Evolutionary conservation across 495 filamentous ascomycete species (phyloP).

Genomic region (Aspergillus panamensis): DNA sequence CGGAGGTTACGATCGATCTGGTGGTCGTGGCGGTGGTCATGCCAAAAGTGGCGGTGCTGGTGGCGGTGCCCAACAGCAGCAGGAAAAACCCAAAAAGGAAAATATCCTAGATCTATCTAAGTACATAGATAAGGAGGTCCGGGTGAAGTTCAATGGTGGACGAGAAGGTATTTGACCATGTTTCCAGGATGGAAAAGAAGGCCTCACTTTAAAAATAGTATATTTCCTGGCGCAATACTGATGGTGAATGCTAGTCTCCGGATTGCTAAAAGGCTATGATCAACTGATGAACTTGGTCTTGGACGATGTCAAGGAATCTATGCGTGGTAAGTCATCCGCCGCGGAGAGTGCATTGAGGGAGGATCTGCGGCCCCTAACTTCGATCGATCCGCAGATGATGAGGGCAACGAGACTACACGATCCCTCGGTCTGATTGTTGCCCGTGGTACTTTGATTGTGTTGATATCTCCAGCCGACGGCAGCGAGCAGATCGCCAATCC

Average conservation of each 20-base stretch:
- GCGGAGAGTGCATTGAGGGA: background rate
- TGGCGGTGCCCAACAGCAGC: conserved; percentile 46
- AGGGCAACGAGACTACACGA: conserved; percentile 80
- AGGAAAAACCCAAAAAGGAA: conserved; percentile 90
- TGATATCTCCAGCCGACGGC: conserved; percentile 89
- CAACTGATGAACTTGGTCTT: conserved; percentile 97
- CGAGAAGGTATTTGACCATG: conserved; percentile 64
- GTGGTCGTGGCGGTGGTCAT: conserved; percentile 40
- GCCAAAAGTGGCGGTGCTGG: conserved; percentile 48
- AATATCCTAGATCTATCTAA: conserved; percentile 93
- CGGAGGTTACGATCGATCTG: conserved; percentile 37
- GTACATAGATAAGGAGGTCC: conserved; percentile 94
- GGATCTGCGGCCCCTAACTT: background rate
- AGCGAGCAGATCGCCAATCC: conserved; percentile 96
- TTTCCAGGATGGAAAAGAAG: no score
- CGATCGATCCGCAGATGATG: conserved; percentile 62
- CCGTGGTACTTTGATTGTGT: conserved; percentile 84
- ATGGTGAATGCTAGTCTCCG: conserved; percentile 58
- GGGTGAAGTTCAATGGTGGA: conserved; percentile 94
- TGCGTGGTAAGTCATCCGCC: conserved; percentile 61
- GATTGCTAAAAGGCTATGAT: conserved; percentile 90
- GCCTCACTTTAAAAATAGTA: no score
- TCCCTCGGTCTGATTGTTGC: conserved; percentile 88
- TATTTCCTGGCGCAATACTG: conserved; percentile 25
- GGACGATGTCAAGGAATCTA: conserved; percentile 85